Percentiles rank a stretch among this genome's conserved stretches.
These are phyloP conservation scores for Solanum boliviense DNA, from an alignment of 257 asterid genomes.

Conservation along the genomic window DNA sequence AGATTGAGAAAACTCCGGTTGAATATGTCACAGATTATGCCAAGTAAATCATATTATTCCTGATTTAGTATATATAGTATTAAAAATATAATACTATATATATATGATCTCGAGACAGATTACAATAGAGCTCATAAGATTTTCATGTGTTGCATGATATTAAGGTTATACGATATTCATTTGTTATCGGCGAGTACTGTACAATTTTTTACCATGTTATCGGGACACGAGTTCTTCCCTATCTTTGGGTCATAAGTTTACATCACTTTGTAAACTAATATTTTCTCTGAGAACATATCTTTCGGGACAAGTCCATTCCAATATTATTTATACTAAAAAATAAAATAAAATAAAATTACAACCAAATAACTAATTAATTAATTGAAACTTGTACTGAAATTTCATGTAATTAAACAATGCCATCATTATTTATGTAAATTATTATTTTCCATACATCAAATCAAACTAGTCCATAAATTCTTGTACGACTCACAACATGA, in stretches of 20 bases:
- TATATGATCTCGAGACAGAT: no score
- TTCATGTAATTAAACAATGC: neutral
- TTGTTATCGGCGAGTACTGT: no score
- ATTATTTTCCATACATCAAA: neutral
- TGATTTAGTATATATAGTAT: no score
- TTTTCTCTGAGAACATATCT: no score
- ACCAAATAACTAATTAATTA: neutral
- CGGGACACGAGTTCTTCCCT: neutral
- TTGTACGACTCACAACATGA: neutral
- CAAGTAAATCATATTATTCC: no score
- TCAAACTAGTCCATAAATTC: no score
- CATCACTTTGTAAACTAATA: neutral
- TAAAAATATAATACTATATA: no score
- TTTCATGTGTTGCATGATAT: no score
- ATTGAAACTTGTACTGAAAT: neutral
- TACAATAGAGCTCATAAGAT: no score
- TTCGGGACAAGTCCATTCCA: neutral
- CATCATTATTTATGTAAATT: neutral
- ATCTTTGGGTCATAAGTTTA: no score
- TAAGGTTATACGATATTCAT: no score
- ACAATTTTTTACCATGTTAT: neutral
- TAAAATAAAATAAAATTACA: neutral
- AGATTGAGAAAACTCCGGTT: neutral
- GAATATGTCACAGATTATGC: neutral
- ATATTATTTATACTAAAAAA: neutral